Base-by-base conservation (phyloP, 1,284 basidiomycete genomes). In the Microbotryum silenes-acaulis region DNA sequence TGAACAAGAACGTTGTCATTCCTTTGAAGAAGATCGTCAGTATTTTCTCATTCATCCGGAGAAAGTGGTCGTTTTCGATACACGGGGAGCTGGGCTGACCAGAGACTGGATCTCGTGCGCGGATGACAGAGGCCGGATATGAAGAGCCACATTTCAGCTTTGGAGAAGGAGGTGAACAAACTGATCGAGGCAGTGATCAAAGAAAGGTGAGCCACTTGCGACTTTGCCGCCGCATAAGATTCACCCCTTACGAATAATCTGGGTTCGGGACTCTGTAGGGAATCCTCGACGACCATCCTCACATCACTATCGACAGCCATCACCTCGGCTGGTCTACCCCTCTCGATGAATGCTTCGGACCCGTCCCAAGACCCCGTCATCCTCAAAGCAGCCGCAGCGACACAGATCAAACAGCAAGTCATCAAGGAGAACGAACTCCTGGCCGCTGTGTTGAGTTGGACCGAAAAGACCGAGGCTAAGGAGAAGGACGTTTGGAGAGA, bases 401-500 rank as follows among this genome's bases (percentile, higher is more conserved):
- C 57, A 1, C 65, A 67, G 42, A 37, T 69, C 29, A 46, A 52
- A n/a, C 46, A 27, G 20, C 68, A 63, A 31, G 31, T 65, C 42
- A 44, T 53, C 9, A 61, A 62, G 44, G 68, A 69, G 52, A 65
- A 65, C 54, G 65, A 69, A 23, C 42, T 69, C 9, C 50, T 67
- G 27, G 51, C 33, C 23, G 37, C 27, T 18, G 65, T 67, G 49
- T 54, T 60, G 25, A 29, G 2, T 0, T 69, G 68, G 65, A 61
- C 57, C 18, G 57, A 60, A 6, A 61, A 63, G 51, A 57, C 47
- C 6, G 53, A 59, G 44, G 29, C 27, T 18, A 45, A 56, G 25
- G 68, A 69, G 50, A 52, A 51, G 45, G 58, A 54, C 14, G 48
- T 62, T 4, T 67, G 55, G 10, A 33, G 20, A 4, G 53, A 56